Evolutionary conservation across 2,329 filamentous ascomycete genomes (phyloP), one percentile per base, ranked within the genome.

Genomic region (Exophiala viscosa): DNA sequence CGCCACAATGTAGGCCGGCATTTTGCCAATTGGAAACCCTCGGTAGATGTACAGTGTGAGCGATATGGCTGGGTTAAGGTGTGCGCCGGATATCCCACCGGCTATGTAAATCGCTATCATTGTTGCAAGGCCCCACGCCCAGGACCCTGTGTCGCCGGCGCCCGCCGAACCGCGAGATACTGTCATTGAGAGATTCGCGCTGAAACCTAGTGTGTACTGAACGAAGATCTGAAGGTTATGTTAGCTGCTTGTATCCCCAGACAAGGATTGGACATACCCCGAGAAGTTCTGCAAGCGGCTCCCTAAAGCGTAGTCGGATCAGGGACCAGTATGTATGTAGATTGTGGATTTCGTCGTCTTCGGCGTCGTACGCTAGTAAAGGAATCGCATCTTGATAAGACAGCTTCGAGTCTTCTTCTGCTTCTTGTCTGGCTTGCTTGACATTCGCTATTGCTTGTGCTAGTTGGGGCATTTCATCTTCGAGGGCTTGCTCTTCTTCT

Each of bases 101-200:
- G 70, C 73, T 33, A 76, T 70, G 53, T 76, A 75, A 56, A 76
- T 75, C 8, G 66, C 74, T 31, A 74, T 67, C 75, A 81, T 83
- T 17, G 74, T 73, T 1, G 75, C 78, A 11, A 82, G 68, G 1
- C 79, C 80, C 79, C 79, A 82, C 4, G 73, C 70, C 70, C 69
- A 74, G 20, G 65, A 63, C 2, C 72, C 70, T 8, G 73, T 72
- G 55, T 72, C 70, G 3, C 73, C 73, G 31, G 75, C 77, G 1
- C 70, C 71, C 1, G 67, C 62, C 14, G 64, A 55, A 17, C 65
- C 65, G 11, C 67, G 32, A 23, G 56, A 52, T 15, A 58, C 52
- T 10, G 73, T 73, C 28, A 77, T 71, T 1, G 71, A 70, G 1
- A 80, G 66, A 50, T 80, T 75, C 10, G 73, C 73, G 44, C 70